Evolutionary conservation across 1,139 yeast species (phyloP).

Genomic region (Pichia sp.): DNA sequence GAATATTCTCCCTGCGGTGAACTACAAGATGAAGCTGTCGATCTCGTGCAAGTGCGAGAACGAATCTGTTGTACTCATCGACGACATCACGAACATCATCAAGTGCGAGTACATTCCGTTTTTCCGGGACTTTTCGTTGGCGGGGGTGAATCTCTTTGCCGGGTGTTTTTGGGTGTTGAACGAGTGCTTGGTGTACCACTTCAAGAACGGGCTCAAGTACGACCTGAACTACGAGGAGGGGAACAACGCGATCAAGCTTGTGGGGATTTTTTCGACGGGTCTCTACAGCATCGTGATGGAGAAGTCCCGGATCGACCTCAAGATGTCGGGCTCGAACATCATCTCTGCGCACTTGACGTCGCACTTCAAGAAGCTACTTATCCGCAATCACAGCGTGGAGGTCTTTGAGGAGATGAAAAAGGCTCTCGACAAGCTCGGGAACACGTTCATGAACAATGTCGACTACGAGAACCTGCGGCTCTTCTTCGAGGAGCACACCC

Average conservation of each 20-base stretch:
- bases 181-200: constrained; percentile 15
- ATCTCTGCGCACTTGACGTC: neutral
- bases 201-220: constrained; percentile 13
- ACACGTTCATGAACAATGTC: constrained; percentile 3
- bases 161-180: constrained; percentile 12
- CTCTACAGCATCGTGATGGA: constrained; percentile 17
- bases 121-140: constrained; percentile 2
- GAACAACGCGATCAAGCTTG: constrained; percentile 10
- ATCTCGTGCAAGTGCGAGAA: constrained; percentile 11
- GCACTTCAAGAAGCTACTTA: neutral
- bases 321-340: neutral
- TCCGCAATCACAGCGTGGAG: constrained; percentile 2
- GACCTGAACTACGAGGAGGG: constrained; percentile 12
- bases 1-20: constrained; percentile 4
- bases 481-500: constrained; percentile 8
- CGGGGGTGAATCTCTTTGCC: neutral
- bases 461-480: constrained; percentile 3
- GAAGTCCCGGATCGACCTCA: constrained; percentile 1
- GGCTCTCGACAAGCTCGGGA: constrained; percentile 8
- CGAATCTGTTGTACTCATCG: constrained; percentile 5
- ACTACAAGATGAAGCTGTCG: constrained; percentile 6
- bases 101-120: constrained; percentile 9
- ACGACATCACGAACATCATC: constrained; percentile 9
- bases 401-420: constrained; percentile 11
- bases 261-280: constrained; percentile 18